Conservation (phyloP, 2,329 filamentous ascomycete genomes). For the Emmonsiellopsis sp. region DNA sequence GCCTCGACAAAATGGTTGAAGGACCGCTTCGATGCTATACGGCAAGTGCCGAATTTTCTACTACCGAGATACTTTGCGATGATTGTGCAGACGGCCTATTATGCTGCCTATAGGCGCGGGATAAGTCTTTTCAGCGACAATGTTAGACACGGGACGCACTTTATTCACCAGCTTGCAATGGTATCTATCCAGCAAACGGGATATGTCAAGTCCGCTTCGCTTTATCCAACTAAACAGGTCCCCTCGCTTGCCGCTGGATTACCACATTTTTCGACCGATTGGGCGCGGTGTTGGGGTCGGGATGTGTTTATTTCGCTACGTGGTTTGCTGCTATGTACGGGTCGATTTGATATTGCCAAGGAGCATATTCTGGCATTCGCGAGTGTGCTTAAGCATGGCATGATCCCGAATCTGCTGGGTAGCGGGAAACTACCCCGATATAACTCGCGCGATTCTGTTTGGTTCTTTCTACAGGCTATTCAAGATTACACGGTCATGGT, state of each 20-base stretch:
- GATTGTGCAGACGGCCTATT: conserved; percentile 78
- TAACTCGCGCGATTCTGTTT: conserved; percentile 91
- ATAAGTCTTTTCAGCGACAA: conserved; percentile 72
- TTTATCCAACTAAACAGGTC: conserved; percentile 77
- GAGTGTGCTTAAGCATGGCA: conserved; percentile 93
- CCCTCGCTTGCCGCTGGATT: conserved; percentile 85
- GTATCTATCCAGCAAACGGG: conserved; percentile 89
- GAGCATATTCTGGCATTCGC: conserved; percentile 94
- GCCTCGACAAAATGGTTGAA: conserved; percentile 69
- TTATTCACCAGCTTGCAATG: conserved; percentile 79
- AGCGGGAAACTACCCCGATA: conserved; percentile 81
- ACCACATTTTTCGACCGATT: conserved; percentile 86
- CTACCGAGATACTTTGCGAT: conserved; percentile 89
- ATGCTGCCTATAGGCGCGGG: conserved; percentile 67
- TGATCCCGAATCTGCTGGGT: conserved; percentile 91
- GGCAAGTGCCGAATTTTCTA: conserved; percentile 77
- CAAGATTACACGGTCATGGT: conserved; percentile 83
- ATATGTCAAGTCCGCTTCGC: conserved; percentile 76
- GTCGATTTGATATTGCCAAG: conserved; percentile 76
- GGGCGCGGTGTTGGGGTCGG: conserved; percentile 94
- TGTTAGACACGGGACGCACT: conserved; percentile 73
- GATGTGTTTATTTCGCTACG: conserved; percentile 95
- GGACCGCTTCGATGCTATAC: conserved; percentile 76
- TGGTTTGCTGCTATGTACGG: conserved; percentile 83
- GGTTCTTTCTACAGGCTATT: conserved; percentile 95